Conservation (phyloP, 2,329 filamentous ascomycete genomes). For the Aspergillus pseudoglaucus region DNA sequence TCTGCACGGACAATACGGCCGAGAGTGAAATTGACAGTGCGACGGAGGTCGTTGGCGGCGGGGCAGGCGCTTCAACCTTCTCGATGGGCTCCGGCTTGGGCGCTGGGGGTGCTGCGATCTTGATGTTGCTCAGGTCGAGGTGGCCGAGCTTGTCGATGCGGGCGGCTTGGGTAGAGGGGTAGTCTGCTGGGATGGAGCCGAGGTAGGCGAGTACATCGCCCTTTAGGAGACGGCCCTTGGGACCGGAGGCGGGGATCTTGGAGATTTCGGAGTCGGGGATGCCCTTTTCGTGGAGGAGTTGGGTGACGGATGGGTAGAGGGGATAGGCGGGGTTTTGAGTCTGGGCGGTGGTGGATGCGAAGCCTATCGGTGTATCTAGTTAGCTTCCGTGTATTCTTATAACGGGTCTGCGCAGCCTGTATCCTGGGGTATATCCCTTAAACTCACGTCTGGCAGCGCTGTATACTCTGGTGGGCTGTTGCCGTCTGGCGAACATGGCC, state of each 20-base stretch:
- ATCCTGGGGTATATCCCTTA: constrained; percentile 4
- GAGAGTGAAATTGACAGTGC: constrained; percentile 71
- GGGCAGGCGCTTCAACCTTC: constrained; percentile 19
- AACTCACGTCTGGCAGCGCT: constrained; percentile 30
- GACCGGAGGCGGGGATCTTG: constrained; percentile 82
- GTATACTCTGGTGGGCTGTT: constrained; percentile 24
- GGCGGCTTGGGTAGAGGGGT: constrained; percentile 63
- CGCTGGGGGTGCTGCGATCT: constrained; percentile 53
- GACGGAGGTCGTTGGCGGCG: constrained; percentile 39
- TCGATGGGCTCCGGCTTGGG: constrained; percentile 27
- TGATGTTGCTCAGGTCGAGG: constrained; percentile 93
- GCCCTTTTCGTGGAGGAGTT: constrained; percentile 72
- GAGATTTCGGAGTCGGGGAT: constrained; percentile 67
- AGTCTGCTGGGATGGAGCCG: constrained; percentile 65
- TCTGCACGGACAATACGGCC: constrained; percentile 73
- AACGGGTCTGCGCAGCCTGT: neutral
- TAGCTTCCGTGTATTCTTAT: neutral
- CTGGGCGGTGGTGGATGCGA: constrained; percentile 28
- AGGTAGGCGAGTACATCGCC: constrained; percentile 90
- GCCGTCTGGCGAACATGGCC: constrained; percentile 29
- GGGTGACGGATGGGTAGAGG: constrained; percentile 68
- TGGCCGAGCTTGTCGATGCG: constrained; percentile 70
- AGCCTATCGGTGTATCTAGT: constrained; percentile 16
- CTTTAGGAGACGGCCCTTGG: constrained; percentile 82
- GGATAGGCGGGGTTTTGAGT: constrained; percentile 42